Conservation (phyloP, 139 green algal species). For the Pedinophyceae sp. region DNA sequence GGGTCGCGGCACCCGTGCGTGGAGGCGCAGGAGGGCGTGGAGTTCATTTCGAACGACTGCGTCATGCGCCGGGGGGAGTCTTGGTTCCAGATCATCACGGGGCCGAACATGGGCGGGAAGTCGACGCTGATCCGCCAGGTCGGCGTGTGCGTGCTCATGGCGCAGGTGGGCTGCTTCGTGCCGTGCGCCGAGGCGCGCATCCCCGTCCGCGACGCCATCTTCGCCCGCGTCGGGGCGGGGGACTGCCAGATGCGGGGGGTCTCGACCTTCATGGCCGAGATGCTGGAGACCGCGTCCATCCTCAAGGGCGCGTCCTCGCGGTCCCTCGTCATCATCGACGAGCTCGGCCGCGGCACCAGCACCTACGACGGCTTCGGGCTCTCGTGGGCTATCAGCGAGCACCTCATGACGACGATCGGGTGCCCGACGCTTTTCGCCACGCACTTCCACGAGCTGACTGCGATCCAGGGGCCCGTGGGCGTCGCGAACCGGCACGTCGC, state of each 20-base stretch:
- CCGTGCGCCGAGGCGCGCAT: conserved; percentile 65
- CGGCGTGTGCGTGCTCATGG: conserved; percentile 71
- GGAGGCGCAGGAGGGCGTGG: conserved; percentile 75
- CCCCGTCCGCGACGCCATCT: conserved; percentile 79
- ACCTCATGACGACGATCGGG: conserved; percentile 57
- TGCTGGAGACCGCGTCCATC: conserved; percentile 87
- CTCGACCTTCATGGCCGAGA: conserved; percentile 98
- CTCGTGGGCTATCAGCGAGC: conserved; percentile 87
- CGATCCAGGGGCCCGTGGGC: conserved; percentile 35
- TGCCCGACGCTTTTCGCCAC: conserved; percentile 83
- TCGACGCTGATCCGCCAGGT: conserved; percentile 89
- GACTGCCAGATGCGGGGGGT: conserved; percentile 87
- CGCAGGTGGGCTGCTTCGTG: conserved; percentile 89
- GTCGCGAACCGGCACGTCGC: conserved; percentile 55
- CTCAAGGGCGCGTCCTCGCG: conserved; percentile 51
- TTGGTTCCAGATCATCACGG: conserved; percentile 96
- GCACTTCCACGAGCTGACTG: conserved; percentile 97
- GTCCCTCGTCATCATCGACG: conserved; percentile 91
- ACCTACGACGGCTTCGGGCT: conserved; percentile 95
- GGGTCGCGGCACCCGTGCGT: conserved; percentile 76
- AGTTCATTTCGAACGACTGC: conserved; percentile 76
- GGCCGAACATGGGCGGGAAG: conserved; percentile 99
- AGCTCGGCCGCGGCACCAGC: conserved; percentile 84
- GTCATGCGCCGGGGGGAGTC: conserved; percentile 33
- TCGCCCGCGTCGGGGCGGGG: conserved; percentile 85